Conservation (phyloP, 108 stramenopile genomes). For the Parietichytrium sp. region DNA sequence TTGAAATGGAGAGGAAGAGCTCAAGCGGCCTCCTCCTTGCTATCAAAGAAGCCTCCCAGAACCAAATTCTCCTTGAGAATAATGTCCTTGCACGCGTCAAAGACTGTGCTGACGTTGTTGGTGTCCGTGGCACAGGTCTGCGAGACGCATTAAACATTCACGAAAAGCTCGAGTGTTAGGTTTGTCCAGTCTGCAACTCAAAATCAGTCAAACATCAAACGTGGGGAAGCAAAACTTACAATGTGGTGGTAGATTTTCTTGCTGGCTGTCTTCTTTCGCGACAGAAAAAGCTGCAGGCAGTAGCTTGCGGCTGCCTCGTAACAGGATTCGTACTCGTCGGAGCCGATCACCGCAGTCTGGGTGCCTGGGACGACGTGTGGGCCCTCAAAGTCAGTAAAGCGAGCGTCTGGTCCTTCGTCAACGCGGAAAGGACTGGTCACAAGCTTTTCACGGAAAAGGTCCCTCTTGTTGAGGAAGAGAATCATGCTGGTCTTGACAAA, state of each 20-base stretch:
- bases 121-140: conserved; percentile 73
- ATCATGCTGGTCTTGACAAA: conserved; percentile 73
- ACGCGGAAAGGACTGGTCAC: not conserved
- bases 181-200: no score
- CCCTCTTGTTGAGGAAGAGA: conserved; percentile 72
- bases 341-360: conserved; percentile 38
- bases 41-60: conserved; percentile 52
- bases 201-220: no score
- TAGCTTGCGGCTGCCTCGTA: conserved; percentile 72
- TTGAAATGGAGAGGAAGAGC: no score
- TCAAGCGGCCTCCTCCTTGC: not conserved
- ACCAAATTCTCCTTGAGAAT: conserved; percentile 67
- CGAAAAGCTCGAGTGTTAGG: no score
- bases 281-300: conserved; percentile 70
- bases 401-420: not conserved
- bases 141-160: no score
- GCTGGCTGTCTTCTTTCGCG: conserved; percentile 52
- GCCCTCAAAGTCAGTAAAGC: not conserved
- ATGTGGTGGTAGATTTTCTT: conserved; percentile 66
- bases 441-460: conserved; percentile 70
- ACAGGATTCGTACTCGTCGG: conserved; percentile 55
- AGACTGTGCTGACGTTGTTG: conserved; percentile 69
- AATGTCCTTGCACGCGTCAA: conserved; percentile 75
- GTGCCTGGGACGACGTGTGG: conserved; percentile 68
- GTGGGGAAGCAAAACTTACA: no score